Evolutionary conservation across 306 rosid species (phyloP), one percentile per base, ranked within the genome.

Genomic region (Chamaecrista fasciculata): DNA sequence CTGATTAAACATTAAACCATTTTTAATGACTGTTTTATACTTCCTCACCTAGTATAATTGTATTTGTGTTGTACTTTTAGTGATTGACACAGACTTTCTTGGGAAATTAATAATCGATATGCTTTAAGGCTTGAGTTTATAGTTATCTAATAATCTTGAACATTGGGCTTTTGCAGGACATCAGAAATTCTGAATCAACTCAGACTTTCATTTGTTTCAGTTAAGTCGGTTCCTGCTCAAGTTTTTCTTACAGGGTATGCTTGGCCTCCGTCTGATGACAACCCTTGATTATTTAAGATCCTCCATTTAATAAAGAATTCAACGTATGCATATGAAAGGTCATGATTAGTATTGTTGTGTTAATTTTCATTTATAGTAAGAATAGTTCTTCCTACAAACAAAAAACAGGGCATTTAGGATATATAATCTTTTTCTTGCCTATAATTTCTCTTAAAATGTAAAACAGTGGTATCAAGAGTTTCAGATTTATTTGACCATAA

Each of bases 181-280:
- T 57, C 86, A 0, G 85, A 77, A 46, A 87, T 86, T 69, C 73
- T 90, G 63, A 9, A 75, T 76, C 89, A 90, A 73, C 91, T 93
- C 55, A 80, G 70, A 67, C 33, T 33, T 6, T 62, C 43, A 20
- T 90, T 81, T 63, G 2, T 58, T 29, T 69, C 86, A n/a, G 60
- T 77, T 12, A 75, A 80, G 78, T 73, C 83, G 43, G 75, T 93
- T 73, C 98, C 96, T 20, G 58, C 76, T 33, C 84, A 62, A 67
- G 83, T 87, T 77, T 85, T 93, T 52, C 82, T 86, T 20, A 66
- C 83, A 16, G 96, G 96, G 97, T 91, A 85, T 60, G 69, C 47
- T 53, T 42, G 15, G 42, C 33, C 47, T 34, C 42, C 18, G 56
- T 46, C 60, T 61, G 15, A 20, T 37, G 61, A 29, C 37, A 10